Conservation (phyloP, 441 rosid genomes). For the Populus trichocarpa region DNA sequence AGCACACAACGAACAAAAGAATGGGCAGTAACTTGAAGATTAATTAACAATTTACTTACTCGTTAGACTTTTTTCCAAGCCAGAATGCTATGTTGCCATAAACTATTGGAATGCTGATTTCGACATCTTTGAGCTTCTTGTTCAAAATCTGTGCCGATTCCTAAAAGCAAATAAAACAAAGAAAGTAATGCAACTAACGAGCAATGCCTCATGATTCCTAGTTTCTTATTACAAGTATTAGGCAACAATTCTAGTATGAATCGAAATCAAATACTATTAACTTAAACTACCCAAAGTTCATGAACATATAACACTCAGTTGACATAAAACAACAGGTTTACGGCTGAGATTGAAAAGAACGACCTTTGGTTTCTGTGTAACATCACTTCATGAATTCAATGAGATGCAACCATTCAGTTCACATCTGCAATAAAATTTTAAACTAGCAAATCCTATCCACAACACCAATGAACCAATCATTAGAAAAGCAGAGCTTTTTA, state of each 20-base stretch:
- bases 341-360: too few relatives aligned
- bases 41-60: slow-evolving; percentile 45
- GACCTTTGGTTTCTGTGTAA: neutral
- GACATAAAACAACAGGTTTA: too few relatives aligned
- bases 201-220: neutral
- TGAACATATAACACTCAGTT: neutral
- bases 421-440: neutral
- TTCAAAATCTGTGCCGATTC: slow-evolving; percentile 33
- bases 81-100: slow-evolving; percentile 79
- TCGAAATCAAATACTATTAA: neutral
- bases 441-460: neutral
- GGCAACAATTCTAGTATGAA: neutral
- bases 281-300: neutral
- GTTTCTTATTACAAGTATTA: neutral
- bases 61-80: slow-evolving; percentile 83
- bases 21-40: slow-evolving; percentile 8
- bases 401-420: neutral
- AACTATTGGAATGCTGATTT: slow-evolving; percentile 72
- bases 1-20: neutral
- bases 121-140: slow-evolving; percentile 66
- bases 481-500: neutral
- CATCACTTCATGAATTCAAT: neutral
- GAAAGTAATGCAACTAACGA: neutral
- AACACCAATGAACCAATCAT: neutral
- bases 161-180: neutral